Conservation (phyloP, 768 basidiomycete species). For the Russula compacta region DNA sequence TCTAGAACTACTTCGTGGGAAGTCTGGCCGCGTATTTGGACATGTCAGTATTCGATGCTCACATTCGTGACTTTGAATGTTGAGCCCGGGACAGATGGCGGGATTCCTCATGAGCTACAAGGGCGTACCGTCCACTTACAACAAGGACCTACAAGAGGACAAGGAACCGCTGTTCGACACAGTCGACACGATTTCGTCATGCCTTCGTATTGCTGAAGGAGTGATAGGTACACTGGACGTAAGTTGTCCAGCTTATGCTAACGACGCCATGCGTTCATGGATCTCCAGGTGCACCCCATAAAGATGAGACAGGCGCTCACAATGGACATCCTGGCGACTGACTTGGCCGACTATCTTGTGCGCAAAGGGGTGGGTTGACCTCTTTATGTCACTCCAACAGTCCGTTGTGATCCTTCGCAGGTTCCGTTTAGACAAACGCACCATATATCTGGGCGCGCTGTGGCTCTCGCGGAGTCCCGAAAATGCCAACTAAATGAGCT, state of each 20-base stretch:
- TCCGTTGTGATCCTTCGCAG: constrained; percentile 33
- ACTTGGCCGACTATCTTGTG: constrained; percentile 96
- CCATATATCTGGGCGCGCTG: constrained; percentile 94
- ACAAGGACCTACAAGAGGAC: constrained; percentile 98
- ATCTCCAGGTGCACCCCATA: constrained; percentile 65
- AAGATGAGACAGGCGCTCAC: constrained; percentile 89
- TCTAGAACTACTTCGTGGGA: constrained; percentile 88
- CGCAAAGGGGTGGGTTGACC: constrained; percentile 79
- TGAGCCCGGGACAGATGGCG: constrained; percentile 58
- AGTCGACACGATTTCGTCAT: constrained; percentile 82
- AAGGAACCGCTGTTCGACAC: constrained; percentile 96
- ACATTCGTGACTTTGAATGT: background rate
- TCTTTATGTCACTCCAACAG: background rate
- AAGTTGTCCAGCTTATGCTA: constrained; percentile 21
- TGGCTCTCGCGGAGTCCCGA: constrained; percentile 83
- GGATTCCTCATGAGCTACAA: constrained; percentile 98
- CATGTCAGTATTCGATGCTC: constrained; percentile 42
- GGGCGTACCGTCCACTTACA: constrained; percentile 96
- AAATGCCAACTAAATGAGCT: constrained; percentile 77
- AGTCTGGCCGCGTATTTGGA: constrained; percentile 90
- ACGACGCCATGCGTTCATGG: background rate
- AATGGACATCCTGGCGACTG: constrained; percentile 98
- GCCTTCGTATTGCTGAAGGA: constrained; percentile 87
- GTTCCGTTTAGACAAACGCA: constrained; percentile 98
- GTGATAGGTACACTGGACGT: constrained; percentile 88